Conservation (phyloP, 805 yeast genomes). For the Candida piceae region DNA sequence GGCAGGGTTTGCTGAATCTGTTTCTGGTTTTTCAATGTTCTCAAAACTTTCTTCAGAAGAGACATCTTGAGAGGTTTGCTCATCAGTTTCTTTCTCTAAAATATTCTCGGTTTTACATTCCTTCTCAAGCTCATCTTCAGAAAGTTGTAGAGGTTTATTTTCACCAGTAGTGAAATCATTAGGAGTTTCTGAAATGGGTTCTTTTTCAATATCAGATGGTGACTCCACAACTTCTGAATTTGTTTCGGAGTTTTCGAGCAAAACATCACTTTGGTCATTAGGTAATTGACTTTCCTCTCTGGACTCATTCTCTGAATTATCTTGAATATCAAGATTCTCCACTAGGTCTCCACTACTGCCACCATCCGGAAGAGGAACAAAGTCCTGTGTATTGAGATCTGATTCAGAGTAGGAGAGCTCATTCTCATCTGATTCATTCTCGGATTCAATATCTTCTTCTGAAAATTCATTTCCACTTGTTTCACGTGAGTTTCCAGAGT, state of each 20-base stretch:
- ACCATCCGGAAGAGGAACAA: too few relatives aligned
- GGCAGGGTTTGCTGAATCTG: not conserved
- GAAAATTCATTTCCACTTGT: too few relatives aligned
- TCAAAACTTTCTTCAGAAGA: conserved; percentile 2
- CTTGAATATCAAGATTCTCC: too few relatives aligned
- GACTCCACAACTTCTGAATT: not conserved
- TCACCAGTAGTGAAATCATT: not conserved
- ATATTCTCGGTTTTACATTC: too few relatives aligned
- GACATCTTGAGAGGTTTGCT: not conserved
- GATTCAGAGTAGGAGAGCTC: too few relatives aligned
- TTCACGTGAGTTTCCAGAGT: not conserved
- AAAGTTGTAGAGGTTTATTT: not conserved
- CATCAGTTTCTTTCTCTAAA: not conserved
- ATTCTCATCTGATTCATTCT: too few relatives aligned
- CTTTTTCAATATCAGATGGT: not conserved
- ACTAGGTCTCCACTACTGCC: too few relatives aligned
- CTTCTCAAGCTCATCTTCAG: not conserved
- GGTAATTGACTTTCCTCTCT: too few relatives aligned
- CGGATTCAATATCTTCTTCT: conserved; percentile 4
- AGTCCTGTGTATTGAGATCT: too few relatives aligned
- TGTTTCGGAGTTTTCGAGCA: too few relatives aligned
- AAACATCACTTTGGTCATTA: too few relatives aligned
- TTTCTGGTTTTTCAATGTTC: not conserved
- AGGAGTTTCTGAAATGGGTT: not conserved
- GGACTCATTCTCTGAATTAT: too few relatives aligned